Evolutionary conservation across 1,284 basidiomycete genomes (phyloP), one percentile per base, ranked within the genome.

Genomic region (Ceratobasidium sp.): DNA sequence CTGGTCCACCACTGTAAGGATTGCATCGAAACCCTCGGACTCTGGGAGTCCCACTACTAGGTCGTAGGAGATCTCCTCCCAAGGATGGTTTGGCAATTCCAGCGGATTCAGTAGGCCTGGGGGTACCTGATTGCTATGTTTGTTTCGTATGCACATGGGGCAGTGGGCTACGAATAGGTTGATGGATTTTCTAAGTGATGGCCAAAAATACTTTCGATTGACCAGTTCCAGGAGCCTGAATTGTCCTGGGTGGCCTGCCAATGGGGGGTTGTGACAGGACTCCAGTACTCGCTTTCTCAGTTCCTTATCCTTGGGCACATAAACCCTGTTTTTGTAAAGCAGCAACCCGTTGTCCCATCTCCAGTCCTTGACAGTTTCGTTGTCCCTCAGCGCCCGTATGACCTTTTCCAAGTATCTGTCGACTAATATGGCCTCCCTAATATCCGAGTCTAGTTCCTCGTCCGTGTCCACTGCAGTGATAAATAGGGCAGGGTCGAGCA

Each of bases 191-290:
- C n/a, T 54, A 11, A 63, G 30, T 8, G 54, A 58, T 1, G 30
- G 16, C 54, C 54, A 58, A 8, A 5, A 9, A 8, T 58, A 38
- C 9, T 38, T 44, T 1, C 14, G 56, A 14, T 7, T 61, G 9
- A 44, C 14, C 2, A 46, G 30, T 14, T 40, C 23, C 11, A 61
- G 11, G 2, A 48, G 23, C 4, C 30, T n/a, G 54, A 82, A 80
- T 49, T 30, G 18, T 28, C 23, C 44, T 48, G 61, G 61, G 28
- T 63, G 61, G 23, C 61, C 61, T 48, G 61, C 44, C n/a, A n/a
- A n/a, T n/a, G n/a, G n/a, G n/a, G n/a, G n/a, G n/a, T n/a, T n/a
- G n/a, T n/a, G n/a, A n/a, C n/a, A n/a, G n/a, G n/a, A n/a, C n/a
- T n/a, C n/a, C n/a, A n/a, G n/a, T n/a, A n/a, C n/a, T n/a, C 7